A percentile compares a stretch with the other conserved stretches of the same genome.
phyloP scores from a whole-genome alignment of 108 stramenopile species.

The Cylindrotheca closterium region DNA sequence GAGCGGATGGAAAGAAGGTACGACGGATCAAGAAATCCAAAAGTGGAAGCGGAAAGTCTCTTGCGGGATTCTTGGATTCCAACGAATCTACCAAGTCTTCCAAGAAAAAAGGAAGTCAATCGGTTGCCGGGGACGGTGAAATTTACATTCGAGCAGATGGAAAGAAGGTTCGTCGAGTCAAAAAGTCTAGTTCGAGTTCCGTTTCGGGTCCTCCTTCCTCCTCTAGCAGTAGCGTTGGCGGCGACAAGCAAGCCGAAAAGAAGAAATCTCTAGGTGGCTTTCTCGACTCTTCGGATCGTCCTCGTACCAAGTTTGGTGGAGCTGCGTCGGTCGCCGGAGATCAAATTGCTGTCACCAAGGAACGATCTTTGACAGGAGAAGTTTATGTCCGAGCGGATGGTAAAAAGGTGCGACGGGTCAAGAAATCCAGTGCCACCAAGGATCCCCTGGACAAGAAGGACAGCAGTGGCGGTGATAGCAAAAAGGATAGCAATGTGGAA shows the following conservation, averaged over 20 bases:
- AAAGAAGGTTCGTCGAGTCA: slow-evolving; percentile 46
- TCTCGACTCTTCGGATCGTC: slow-evolving; percentile 1
- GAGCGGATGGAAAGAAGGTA: slow-evolving; percentile 52
- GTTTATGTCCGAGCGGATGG: slow-evolving; percentile 55
- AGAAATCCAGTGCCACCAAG: slow-evolving; percentile 13
- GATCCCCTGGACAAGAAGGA: slow-evolving; percentile 2
- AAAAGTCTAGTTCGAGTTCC: slow-evolving; percentile 11
- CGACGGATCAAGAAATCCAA: slow-evolving; percentile 30
- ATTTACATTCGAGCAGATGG: slow-evolving; percentile 51
- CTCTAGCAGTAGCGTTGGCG: too few relatives aligned
- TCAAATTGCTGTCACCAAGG: slow-evolving; percentile 27
- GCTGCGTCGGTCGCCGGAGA: slow-evolving; percentile 36
- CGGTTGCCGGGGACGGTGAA: slow-evolving; percentile 36
- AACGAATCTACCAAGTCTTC: background rate
- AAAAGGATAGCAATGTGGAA: slow-evolving; percentile 28
- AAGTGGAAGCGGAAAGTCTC: background rate
- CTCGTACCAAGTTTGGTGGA: slow-evolving; percentile 14
- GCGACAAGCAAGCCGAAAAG: background rate
- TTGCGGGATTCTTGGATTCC: slow-evolving; percentile 20
- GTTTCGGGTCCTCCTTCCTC: slow-evolving; percentile 9
- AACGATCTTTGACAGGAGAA: slow-evolving; percentile 36
- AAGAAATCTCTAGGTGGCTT: slow-evolving; percentile 24
- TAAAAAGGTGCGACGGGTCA: slow-evolving; percentile 46
- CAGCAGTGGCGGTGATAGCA: too few relatives aligned
- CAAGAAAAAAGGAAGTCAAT: slow-evolving; percentile 6